phyloP scores from a whole-genome alignment of 306 rosid species.

The Corylus heterophylla region DNA sequence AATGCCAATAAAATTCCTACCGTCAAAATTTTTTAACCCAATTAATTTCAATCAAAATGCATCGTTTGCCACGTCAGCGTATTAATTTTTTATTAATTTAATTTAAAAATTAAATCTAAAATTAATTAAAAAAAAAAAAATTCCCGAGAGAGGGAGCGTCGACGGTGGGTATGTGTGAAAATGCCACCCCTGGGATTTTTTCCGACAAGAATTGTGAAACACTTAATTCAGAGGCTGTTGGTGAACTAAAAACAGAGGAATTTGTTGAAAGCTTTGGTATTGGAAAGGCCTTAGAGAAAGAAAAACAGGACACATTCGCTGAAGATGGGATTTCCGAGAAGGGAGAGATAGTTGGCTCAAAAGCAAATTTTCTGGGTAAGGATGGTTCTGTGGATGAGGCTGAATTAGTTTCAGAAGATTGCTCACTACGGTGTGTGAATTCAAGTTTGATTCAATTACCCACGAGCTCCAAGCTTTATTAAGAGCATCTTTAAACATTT shows the following conservation, averaged over 20 bases:
- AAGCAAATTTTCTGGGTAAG: background rate
- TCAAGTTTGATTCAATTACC: too few relatives aligned
- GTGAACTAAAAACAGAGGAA: slow-evolving; percentile 13
- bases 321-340: slow-evolving; percentile 5
- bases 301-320: background rate
- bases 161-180: too few relatives aligned
- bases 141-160: too few relatives aligned
- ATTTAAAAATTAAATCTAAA: too few relatives aligned
- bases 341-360: slow-evolving; percentile 4
- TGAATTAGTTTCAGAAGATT: slow-evolving; percentile 35
- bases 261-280: slow-evolving; percentile 8
- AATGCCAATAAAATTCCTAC: too few relatives aligned
- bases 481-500: too few relatives aligned
- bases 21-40: too few relatives aligned
- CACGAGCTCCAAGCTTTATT: too few relatives aligned
- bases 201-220: background rate
- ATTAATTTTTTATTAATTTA: too few relatives aligned
- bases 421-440: slow-evolving; percentile 9
- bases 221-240: background rate
- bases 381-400: slow-evolving; percentile 48
- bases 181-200: background rate
- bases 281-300: slow-evolving; percentile 3
- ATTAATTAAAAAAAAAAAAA: too few relatives aligned
- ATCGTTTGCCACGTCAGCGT: too few relatives aligned
- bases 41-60: too few relatives aligned